Conservation (phyloP, 352 stramenopile species). For the Phytopythium litorale region DNA sequence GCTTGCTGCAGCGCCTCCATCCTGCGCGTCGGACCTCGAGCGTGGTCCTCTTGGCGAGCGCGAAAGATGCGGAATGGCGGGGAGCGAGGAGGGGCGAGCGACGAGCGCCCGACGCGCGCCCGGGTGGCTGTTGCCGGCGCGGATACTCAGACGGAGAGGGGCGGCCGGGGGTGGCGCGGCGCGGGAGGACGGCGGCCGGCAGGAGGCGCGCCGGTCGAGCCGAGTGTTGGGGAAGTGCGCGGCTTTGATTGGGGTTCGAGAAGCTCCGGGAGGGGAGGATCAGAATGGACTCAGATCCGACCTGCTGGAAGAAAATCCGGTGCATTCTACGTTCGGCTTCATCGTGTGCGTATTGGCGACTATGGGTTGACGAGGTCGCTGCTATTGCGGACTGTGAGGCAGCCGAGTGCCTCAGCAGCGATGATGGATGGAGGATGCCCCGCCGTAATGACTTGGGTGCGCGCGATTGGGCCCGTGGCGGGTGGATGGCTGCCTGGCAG, state of each 20-base stretch:
- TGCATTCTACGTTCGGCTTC: background rate
- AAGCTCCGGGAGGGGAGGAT: background rate
- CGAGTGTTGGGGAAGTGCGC: background rate
- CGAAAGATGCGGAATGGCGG: slow-evolving; percentile 2
- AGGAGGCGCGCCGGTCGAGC: background rate
- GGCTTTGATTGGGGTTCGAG: background rate
- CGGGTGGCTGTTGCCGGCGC: background rate
- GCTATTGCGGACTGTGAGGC: too few relatives aligned
- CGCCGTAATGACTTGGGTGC: slow-evolving; percentile 4
- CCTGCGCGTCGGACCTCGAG: background rate
- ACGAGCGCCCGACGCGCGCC: background rate
- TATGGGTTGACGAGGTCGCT: too few relatives aligned
- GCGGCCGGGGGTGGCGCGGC: background rate
- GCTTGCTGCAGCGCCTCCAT: slow-evolving; percentile 55
- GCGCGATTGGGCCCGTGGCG: background rate
- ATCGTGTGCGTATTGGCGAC: background rate
- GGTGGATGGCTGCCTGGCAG: background rate
- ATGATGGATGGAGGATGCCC: background rate
- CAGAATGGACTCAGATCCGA: background rate
- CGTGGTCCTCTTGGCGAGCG: background rate
- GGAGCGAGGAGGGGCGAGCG: background rate
- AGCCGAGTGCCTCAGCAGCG: too few relatives aligned
- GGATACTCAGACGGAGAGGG: background rate
- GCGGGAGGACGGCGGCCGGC: background rate
- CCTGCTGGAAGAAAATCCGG: background rate